phyloP scores from a whole-genome alignment of 257 asterid species.

The Solanum arcanum region DNA sequence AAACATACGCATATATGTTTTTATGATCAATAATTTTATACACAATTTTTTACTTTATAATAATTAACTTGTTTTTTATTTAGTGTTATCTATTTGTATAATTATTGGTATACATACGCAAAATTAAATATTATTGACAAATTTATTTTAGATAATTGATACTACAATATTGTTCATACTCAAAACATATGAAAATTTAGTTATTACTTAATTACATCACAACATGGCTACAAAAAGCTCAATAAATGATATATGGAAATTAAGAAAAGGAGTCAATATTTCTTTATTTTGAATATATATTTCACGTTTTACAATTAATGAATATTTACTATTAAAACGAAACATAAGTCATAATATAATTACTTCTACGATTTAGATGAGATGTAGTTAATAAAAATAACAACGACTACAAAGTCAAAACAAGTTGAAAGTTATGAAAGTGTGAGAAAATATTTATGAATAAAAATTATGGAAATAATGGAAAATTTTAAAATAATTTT shows the following conservation, averaged over 20 bases:
- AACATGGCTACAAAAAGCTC: neutral
- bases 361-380: neutral
- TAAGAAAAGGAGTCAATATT: neutral
- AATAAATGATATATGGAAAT: neutral
- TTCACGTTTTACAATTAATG: neutral
- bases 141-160: neutral
- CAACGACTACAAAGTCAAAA: neutral
- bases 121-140: neutral
- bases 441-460: neutral
- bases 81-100: neutral
- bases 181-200: neutral
- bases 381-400: neutral
- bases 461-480: neutral
- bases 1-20: no score
- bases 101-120: neutral
- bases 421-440: neutral
- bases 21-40: no score
- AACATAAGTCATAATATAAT: neutral
- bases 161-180: neutral
- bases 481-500: neutral
- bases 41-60: neutral
- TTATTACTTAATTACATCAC: neutral
- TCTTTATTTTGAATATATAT: neutral
- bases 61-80: neutral
- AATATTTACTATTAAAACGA: neutral